Evolutionary conservation across 768 basidiomycete species (phyloP), one percentile per base, ranked within the genome.

Genomic region (Rhodotorula diobovata): DNA sequence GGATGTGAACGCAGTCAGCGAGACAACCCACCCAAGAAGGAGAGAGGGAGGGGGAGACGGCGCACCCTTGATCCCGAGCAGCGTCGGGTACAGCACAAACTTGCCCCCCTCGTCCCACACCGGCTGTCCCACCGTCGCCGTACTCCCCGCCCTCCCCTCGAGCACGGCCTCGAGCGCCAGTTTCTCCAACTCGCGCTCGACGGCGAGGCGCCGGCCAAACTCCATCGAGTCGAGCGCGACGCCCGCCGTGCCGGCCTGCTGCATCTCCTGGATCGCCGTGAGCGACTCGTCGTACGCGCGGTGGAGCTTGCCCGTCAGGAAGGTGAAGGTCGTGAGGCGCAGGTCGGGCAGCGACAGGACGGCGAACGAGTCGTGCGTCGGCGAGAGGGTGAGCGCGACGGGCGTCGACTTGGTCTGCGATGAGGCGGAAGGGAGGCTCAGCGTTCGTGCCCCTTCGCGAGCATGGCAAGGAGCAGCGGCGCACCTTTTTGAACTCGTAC

Each of bases 41-140:
- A 7, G 35, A 10, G 28, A 16, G 18, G 35, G 34, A 55, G n/a
- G n/a, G n/a, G n/a, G n/a, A 41, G 16, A 37, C 15, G 23, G 73
- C 83, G 35, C 65, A 95, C 95, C 90, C 85, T 99, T 99, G 76
- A 99, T 89, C 4, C 96, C 96, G 55, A 97, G 83, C 72, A 99
- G 81, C 1, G 93, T 92, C 28, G 95, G 91, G 78, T 98, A 99
- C 43, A 99, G 80, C 30, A 98, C 83, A 78, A 99, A 96, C 25
- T 91, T 89, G 10, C 95, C 94, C 72, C 90, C 93, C 81, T 99
- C 96, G 78, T 99, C 96, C 94, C 94, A 99, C n/a, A 93, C 85
- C 1, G 88, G 90, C 78, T 91, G 94, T 10, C 76, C 77, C 37
- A 87, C 90, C 84, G 90, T 93, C 66, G 81, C 76, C 76, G 76